phyloP scores from a whole-genome alignment of 495 filamentous ascomycete genomes.

The Platismatia glauca region DNA sequence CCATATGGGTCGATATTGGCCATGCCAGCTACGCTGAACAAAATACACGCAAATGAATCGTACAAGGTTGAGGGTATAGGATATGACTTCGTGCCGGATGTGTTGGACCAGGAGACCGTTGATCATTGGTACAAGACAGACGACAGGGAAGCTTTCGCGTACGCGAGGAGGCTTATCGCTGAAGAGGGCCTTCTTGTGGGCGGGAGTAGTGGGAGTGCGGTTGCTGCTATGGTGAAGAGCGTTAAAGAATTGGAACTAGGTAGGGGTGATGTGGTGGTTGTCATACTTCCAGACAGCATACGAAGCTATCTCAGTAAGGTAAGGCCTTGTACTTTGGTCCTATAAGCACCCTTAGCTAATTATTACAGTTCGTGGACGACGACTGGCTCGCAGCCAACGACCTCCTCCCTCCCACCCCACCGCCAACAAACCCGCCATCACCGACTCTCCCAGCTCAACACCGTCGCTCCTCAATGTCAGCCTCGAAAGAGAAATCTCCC shows the following conservation, averaged over 20 bases:
- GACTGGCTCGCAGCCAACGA: constrained; percentile 96
- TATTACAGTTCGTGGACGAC: constrained; percentile 76
- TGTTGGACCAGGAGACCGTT: constrained; percentile 72
- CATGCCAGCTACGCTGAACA: constrained; percentile 66
- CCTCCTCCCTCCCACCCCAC: constrained; percentile 56
- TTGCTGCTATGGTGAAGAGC: constrained; percentile 73
- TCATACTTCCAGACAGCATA: constrained; percentile 90
- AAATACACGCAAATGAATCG: constrained; percentile 64
- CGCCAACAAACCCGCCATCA: constrained; percentile 40
- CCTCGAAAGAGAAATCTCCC: constrained; percentile 40
- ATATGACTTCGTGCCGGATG: constrained; percentile 95
- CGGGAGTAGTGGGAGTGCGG: constrained; percentile 86
- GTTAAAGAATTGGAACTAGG: constrained; percentile 64
- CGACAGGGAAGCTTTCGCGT: constrained; percentile 83
- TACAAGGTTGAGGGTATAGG: constrained; percentile 99
- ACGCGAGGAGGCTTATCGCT: constrained; percentile 78
- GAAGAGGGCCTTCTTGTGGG: constrained; percentile 94
- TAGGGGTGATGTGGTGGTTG: constrained; percentile 77
- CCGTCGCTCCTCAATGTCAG: constrained; percentile 17
- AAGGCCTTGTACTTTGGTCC: constrained; percentile 10
- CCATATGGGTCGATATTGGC: constrained; percentile 85
- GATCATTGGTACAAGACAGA: constrained; percentile 97
- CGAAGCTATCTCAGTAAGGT: constrained; percentile 94
- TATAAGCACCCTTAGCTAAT: not conserved
- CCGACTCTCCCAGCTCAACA: constrained; percentile 24